These are phyloP conservation scores for Russula virescens DNA, from an alignment of 768 basidiomycete species.

Conservation along the genomic window DNA sequence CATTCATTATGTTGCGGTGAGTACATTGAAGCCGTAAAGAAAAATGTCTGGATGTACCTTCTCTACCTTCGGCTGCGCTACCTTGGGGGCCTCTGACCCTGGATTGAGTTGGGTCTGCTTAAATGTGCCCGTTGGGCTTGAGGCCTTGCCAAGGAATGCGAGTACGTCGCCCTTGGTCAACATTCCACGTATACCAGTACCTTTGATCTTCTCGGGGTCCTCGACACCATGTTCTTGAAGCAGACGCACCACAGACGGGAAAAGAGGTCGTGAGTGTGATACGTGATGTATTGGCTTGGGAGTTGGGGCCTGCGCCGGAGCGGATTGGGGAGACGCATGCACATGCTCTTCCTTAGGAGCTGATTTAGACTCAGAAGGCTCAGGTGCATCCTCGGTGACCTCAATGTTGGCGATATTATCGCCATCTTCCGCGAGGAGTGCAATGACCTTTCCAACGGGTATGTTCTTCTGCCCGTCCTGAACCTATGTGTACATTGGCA, in stretches of 20 bases:
- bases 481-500: slow-evolving; percentile 37
- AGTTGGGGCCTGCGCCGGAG: slow-evolving; percentile 29
- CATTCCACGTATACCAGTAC: slow-evolving; percentile 89
- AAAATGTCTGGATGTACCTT: slow-evolving; percentile 17
- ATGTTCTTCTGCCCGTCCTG: slow-evolving; percentile 80
- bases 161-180: slow-evolving; percentile 95
- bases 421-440: slow-evolving; percentile 90
- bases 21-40: background rate
- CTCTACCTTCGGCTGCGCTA: slow-evolving; percentile 37
- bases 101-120: slow-evolving; percentile 37
- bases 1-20: background rate
- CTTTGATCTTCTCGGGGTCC: slow-evolving; percentile 65
- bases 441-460: slow-evolving; percentile 83
- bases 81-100: slow-evolving; percentile 26
- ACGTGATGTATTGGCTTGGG: slow-evolving; percentile 30
- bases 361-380: slow-evolving; percentile 15
- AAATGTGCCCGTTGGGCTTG: slow-evolving; percentile 69
- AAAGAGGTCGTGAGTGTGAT: slow-evolving; percentile 63
- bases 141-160: slow-evolving; percentile 77
- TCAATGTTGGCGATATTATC: slow-evolving; percentile 89
- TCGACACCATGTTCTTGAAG: slow-evolving; percentile 57
- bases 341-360: slow-evolving; percentile 26
- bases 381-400: slow-evolving; percentile 41
- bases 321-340: slow-evolving; percentile 26
- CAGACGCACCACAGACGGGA: slow-evolving; percentile 86